phyloP scores from a whole-genome alignment of 1,284 basidiomycete species.

The Trichosporon faecale region DNA sequence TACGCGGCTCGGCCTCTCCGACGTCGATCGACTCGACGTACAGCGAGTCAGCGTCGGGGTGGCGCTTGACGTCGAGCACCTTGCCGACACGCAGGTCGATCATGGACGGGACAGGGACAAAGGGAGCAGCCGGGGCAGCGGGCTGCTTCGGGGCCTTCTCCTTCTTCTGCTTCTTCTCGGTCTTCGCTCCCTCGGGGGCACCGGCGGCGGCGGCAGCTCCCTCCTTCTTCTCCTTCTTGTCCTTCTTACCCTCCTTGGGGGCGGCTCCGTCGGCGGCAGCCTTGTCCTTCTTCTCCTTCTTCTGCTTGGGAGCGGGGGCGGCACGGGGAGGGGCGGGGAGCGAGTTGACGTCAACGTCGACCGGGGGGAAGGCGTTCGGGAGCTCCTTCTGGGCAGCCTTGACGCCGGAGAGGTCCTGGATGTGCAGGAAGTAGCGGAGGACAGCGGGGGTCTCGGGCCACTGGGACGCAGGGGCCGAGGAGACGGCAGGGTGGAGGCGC shows the following conservation, averaged over 20 bases:
- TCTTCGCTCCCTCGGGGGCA: slow-evolving; percentile 49
- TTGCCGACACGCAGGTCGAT: slow-evolving; percentile 88
- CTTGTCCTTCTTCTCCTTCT: slow-evolving; percentile 61
- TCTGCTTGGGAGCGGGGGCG: slow-evolving; percentile 67
- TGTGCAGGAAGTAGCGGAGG: slow-evolving; percentile 88
- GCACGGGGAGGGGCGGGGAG: slow-evolving; percentile 72
- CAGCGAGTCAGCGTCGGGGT: slow-evolving; percentile 88
- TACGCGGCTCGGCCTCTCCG: slow-evolving; percentile 85
- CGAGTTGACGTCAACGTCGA: slow-evolving; percentile 69
- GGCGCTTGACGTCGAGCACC: slow-evolving; percentile 86
- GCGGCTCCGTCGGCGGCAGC: slow-evolving; percentile 42
- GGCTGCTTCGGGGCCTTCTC: slow-evolving; percentile 40
- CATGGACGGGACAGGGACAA: slow-evolving; percentile 84
- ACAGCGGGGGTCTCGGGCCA: slow-evolving; percentile 74
- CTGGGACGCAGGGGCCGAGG: slow-evolving; percentile 55
- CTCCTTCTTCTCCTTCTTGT: slow-evolving; percentile 39
- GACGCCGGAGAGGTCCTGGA: slow-evolving; percentile 67
- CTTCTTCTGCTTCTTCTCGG: slow-evolving; percentile 59
- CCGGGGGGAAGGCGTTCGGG: slow-evolving; percentile 57
- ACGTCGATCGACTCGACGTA: slow-evolving; percentile 92
- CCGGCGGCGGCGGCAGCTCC: slow-evolving; percentile 19
- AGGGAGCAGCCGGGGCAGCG: slow-evolving; percentile 58
- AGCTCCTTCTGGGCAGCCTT: slow-evolving; percentile 45
- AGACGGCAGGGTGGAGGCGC: slow-evolving; percentile 68
- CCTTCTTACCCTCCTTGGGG: slow-evolving; percentile 32